Evolutionary conservation across 192 early-diverging fungal genomes (phyloP).

Genomic region (Backusella sp.): DNA sequence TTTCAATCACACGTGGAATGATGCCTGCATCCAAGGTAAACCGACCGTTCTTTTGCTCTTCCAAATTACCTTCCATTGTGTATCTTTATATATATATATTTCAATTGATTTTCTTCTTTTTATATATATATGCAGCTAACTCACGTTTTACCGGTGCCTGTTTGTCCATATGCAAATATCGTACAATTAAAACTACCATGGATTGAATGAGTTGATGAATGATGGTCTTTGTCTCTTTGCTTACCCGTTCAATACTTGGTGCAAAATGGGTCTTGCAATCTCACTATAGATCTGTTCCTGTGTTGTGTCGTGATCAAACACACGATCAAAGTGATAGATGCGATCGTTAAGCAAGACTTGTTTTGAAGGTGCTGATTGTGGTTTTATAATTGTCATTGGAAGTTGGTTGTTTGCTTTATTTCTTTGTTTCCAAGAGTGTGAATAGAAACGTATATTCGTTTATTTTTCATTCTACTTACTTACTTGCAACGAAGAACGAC

Average conservation of each 20-base stretch:
- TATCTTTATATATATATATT: constrained; percentile 31
- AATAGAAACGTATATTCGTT: neutral
- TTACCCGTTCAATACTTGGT: constrained; percentile 65
- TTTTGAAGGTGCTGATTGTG: constrained; percentile 53
- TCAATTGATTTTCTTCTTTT: no score
- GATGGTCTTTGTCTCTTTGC: neutral
- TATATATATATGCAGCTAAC: no score
- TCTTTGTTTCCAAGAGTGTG: neutral
- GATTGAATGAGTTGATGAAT: neutral
- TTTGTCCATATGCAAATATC: constrained; percentile 86
- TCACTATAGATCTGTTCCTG: constrained; percentile 83
- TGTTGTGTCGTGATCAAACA: constrained; percentile 72
- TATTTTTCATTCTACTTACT: neutral
- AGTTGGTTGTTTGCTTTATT: constrained; percentile 25
- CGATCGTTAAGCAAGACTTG: constrained; percentile 58
- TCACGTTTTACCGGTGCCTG: constrained; percentile 93
- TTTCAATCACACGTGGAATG: constrained; percentile 83
- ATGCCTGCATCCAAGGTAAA: constrained; percentile 67
- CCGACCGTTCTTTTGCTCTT: constrained; percentile 37
- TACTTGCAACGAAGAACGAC: constrained; percentile 79
- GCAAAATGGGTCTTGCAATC: constrained; percentile 76
- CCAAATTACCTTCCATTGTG: constrained; percentile 94
- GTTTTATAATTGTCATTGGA: constrained; percentile 58
- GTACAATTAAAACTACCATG: constrained; percentile 72
- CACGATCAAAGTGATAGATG: constrained; percentile 87